These are phyloP conservation scores for Heterobasidion annosum DNA, from an alignment of 1,284 basidiomycete species.

Conservation along the genomic window DNA sequence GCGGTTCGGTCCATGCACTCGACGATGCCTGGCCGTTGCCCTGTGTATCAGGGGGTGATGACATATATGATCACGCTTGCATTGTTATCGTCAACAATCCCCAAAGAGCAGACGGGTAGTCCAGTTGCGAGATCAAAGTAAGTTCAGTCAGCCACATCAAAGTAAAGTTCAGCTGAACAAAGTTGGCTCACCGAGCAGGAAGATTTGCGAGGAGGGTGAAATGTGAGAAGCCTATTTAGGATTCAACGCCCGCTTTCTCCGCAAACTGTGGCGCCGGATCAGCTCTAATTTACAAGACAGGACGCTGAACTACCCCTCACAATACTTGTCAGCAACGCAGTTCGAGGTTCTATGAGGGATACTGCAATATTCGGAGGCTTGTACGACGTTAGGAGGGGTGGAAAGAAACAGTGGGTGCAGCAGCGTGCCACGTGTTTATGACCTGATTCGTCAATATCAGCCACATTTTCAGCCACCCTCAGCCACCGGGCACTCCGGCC, in stretches of 20 bases:
- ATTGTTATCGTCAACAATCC: conserved; percentile 13
- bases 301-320: background rate
- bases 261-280: conserved; percentile 2
- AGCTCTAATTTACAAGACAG: background rate
- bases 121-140: conserved; percentile 11
- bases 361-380: background rate
- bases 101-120: conserved; percentile 6
- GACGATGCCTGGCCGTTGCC: conserved; percentile 17
- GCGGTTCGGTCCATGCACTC: conserved; percentile 67
- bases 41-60: conserved; percentile 10
- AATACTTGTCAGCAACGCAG: background rate
- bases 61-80: conserved; percentile 8
- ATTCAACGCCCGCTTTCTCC: conserved; percentile 15
- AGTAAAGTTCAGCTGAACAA: conserved; percentile 42
- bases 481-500: too few species aligned
- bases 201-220: conserved; percentile 27
- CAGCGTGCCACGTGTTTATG: background rate
- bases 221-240: conserved; percentile 14
- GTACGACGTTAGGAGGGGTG: background rate
- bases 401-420: background rate
- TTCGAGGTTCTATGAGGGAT: background rate
- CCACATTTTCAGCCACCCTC: background rate
- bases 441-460: background rate
- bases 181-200: conserved; percentile 51
- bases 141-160: conserved; percentile 28